Evolutionary conservation across 2,329 filamentous ascomycete genomes (phyloP).

Genomic region (Geosmithia flava): DNA sequence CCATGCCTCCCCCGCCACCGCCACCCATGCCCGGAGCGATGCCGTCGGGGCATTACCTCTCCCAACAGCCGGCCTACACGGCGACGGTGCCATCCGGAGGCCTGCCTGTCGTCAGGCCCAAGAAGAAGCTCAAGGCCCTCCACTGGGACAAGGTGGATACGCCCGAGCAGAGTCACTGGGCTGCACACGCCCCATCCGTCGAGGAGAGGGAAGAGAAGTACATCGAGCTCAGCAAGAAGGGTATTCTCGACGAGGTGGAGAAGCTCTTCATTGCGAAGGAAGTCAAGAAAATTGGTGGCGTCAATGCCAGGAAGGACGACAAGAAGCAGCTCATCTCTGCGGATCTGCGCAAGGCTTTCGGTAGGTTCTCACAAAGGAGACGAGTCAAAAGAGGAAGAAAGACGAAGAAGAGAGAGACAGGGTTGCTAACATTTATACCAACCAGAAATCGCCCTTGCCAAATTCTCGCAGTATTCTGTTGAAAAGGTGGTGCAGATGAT

Average conservation of each 20-base stretch:
- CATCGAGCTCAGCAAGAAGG: constrained; percentile 80
- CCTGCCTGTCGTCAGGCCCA: constrained; percentile 73
- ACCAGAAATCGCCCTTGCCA: constrained; percentile 76
- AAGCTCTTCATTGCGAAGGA: constrained; percentile 97
- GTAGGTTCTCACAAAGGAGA: constrained; percentile 26
- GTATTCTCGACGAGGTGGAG: constrained; percentile 94
- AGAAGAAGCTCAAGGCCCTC: constrained; percentile 98
- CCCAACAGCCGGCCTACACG: constrained; percentile 45
- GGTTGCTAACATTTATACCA: constrained; percentile 15
- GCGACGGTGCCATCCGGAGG: constrained; percentile 42
- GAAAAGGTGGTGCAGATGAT: constrained; percentile 87
- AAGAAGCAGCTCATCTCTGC: constrained; percentile 96
- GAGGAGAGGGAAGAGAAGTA: constrained; percentile 94
- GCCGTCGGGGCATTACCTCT: constrained; percentile 65
- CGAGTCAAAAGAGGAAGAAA: neutral
- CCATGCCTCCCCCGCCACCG: constrained; percentile 18
- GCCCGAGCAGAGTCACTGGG: constrained; percentile 87
- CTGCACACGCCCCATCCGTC: constrained; percentile 69
- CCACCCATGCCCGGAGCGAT: constrained; percentile 26
- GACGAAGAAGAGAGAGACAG: neutral
- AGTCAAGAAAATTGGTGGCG: constrained; percentile 72
- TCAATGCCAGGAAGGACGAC: constrained; percentile 67
- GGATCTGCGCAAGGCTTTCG: constrained; percentile 79
- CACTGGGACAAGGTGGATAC: constrained; percentile 99
- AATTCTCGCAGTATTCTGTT: constrained; percentile 74